phyloP scores from a whole-genome alignment of 768 basidiomycete species.

The Imleria badia region DNA sequence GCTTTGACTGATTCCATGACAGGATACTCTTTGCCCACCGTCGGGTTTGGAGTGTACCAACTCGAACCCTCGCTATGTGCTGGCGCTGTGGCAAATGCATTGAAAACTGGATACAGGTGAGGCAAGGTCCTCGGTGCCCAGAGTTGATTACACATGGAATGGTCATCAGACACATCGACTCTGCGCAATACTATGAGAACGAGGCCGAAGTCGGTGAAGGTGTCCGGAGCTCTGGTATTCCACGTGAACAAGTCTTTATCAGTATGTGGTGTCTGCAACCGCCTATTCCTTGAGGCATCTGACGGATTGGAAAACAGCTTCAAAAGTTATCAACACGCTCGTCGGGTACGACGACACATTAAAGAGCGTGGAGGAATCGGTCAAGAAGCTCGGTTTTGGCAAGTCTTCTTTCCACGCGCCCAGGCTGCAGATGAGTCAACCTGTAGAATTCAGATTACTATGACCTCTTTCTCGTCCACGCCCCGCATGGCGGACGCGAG shows the following conservation, averaged over 20 bases:
- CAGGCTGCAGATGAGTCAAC: neutral
- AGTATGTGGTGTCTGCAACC: constrained; percentile 18
- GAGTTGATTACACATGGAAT: neutral
- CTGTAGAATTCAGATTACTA: constrained; percentile 35
- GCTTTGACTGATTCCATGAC: neutral
- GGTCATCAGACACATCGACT: constrained; percentile 25
- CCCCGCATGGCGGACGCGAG: constrained; percentile 38
- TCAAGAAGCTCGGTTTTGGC: constrained; percentile 23
- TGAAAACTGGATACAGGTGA: constrained; percentile 30
- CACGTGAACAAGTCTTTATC: constrained; percentile 31
- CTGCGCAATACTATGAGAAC: constrained; percentile 26
- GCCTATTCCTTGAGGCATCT: neutral
- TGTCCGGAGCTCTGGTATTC: constrained; percentile 20
- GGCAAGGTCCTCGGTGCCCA: neutral
- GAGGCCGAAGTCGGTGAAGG: constrained; percentile 28
- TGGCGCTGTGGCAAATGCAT: constrained; percentile 18
- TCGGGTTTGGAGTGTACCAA: constrained; percentile 29
- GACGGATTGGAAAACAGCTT: constrained; percentile 16
- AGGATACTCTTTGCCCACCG: constrained; percentile 27
- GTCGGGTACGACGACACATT: constrained; percentile 19
- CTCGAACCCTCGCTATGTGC: constrained; percentile 9
- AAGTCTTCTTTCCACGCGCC: neutral
- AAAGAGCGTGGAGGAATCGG: constrained; percentile 19
- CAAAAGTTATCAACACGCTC: constrained; percentile 12
- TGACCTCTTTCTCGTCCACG: constrained; percentile 49